Conservation (phyloP, 164 flowering plant species). For the Paratinospora sagittata region DNA sequence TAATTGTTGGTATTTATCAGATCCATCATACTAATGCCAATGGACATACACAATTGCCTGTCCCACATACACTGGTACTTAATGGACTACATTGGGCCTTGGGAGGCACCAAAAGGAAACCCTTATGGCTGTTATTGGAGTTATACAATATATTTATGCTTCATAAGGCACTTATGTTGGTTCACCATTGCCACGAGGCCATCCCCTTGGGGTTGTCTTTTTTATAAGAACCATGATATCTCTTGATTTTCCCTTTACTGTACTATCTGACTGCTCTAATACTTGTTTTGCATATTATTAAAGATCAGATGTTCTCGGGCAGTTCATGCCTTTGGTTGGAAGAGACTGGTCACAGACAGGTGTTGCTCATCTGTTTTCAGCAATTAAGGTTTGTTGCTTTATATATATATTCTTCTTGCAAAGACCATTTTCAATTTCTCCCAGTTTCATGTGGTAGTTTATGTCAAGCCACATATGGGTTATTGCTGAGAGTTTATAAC, state of each 20-base stretch:
- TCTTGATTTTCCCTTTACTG: background rate
- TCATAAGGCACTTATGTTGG: no score
- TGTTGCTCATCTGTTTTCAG: conserved; percentile 89
- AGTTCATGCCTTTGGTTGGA: conserved; percentile 98
- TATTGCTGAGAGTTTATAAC: background rate
- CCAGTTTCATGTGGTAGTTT: background rate
- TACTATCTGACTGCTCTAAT: background rate
- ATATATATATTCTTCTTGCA: background rate
- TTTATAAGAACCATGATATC: background rate
- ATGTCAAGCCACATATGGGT: background rate
- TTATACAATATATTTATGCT: no score
- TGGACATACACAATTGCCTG: no score
- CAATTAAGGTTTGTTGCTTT: conserved; percentile 68
- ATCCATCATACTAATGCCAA: no score
- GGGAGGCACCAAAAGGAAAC: no score
- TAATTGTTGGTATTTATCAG: no score
- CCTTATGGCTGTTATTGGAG: no score
- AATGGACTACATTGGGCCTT: no score
- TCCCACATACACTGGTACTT: no score
- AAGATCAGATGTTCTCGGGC: conserved; percentile 99
- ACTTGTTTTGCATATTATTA: conserved; percentile 15
- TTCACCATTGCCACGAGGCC: no score
- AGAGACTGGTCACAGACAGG: conserved; percentile 96
- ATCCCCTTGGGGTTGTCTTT: background rate
- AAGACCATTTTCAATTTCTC: background rate